Conservation (phyloP, 148 eudicot species). For the Vaccinium macrocarpon region DNA sequence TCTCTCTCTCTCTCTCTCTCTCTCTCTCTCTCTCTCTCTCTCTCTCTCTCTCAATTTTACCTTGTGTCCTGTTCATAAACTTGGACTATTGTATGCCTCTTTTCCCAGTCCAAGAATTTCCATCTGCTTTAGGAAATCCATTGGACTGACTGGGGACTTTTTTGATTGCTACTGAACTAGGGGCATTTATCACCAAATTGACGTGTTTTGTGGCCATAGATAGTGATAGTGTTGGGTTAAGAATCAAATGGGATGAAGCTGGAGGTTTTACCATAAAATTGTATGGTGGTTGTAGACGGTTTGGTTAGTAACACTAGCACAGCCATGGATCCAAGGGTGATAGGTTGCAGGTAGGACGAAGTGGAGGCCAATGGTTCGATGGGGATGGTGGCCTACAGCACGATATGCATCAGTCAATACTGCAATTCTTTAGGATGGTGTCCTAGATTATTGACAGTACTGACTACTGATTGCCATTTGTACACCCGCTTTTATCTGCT, state of each 20-base stretch:
- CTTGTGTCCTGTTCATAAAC: neutral
- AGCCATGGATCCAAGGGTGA: neutral
- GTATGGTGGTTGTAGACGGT: neutral
- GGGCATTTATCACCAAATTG: too few relatives aligned
- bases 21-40: too few relatives aligned
- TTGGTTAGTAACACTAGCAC: neutral
- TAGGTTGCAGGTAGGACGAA: neutral
- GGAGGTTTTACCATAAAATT: slow-evolving; percentile 7
- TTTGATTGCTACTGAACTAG: too few relatives aligned
- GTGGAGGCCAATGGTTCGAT: neutral
- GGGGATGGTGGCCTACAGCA: neutral
- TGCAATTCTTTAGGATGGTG: neutral
- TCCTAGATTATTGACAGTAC: neutral
- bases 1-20: too few relatives aligned
- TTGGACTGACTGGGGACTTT: too few relatives aligned
- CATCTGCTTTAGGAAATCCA: too few relatives aligned
- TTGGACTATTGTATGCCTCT: neutral
- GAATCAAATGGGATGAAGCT: neutral
- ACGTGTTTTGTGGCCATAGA: neutral
- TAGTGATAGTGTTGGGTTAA: neutral
- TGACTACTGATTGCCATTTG: neutral
- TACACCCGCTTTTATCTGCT: neutral
- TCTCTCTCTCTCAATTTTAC: too few relatives aligned
- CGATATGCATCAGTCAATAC: neutral
- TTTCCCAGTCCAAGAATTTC: too few relatives aligned